Base-by-base conservation (phyloP, 164 flowering plant genomes). In the Litsea cubeba region DNA sequence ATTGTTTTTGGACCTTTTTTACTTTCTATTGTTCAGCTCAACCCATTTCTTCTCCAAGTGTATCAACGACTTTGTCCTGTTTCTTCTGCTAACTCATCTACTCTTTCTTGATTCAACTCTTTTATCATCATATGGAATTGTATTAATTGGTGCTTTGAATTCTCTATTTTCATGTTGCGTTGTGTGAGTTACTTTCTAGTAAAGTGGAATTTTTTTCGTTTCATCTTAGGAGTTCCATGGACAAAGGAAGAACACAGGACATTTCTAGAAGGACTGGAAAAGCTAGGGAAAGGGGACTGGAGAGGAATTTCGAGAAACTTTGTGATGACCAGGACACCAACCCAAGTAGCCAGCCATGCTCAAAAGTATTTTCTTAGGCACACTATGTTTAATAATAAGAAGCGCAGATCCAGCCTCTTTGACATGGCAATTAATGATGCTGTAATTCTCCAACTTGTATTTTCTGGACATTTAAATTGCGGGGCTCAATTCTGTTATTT, bases 361-460 rank as follows among this genome's bases (percentile, higher is more conserved):
- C 35, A 30, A 30, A 30, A 83, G 65, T 81, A 84, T 64, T 84
- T 84, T 57, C 81, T 84, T 14, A 72, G 84, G 60, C 81, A 72
- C 60, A 50, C 28, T 14, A 72, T 65, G 65, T 60, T 64, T 40
- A 71, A 69, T 69, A 83, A 76, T 74, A 83, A 67, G 79, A 81
- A 82, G 66, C 82, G 85, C 54, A 74, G 84, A 51, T 80, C 86
- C 46, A 85, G 85, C 78, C 83, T 81, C 71, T 80, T 85, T 11
- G 84, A 82, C 60, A 70, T 81, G 75, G 77, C 46, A 23, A 66
- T 74, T 58, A 58, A 30, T 14, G 72, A 76, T 28, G 3, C n/a
- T 23, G 81, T 81, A 81, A 81, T 70, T 11, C 60, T 40, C 49
- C 35, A 11, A n/a, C 8, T 65, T 50, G 49, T 40, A 20, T 6